Evolutionary conservation across 1,284 basidiomycete species (phyloP).

Genomic region (Ceratobasidium sp.): DNA sequence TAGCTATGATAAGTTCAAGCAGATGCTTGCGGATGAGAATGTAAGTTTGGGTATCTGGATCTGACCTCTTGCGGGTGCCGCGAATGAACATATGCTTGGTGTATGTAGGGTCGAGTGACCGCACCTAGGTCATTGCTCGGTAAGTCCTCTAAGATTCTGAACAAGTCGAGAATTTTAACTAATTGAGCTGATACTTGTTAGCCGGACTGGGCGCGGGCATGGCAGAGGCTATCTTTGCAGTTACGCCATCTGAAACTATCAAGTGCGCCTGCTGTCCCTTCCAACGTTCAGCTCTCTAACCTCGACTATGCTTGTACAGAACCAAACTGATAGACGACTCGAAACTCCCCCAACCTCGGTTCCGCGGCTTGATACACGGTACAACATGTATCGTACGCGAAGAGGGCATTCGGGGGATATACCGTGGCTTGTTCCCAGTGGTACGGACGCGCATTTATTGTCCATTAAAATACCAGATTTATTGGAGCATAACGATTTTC

Average conservation of each 20-base stretch:
- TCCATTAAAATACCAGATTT: not conserved
- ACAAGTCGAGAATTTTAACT: not conserved
- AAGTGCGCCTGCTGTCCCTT: conserved; percentile 71
- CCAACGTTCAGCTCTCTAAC: not conserved
- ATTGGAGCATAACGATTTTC: not conserved
- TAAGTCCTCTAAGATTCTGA: conserved; percentile 54
- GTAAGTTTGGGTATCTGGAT: conserved; percentile 61
- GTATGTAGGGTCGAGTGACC: conserved; percentile 84
- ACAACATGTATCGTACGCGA: conserved; percentile 84
- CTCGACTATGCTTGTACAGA: conserved; percentile 60
- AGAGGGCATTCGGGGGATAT: conserved; percentile 82
- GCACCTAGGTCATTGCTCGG: conserved; percentile 86
- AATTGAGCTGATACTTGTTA: conserved; percentile 53
- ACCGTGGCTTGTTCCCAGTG: conserved; percentile 94
- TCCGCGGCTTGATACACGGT: conserved; percentile 90
- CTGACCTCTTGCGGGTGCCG: not conserved
- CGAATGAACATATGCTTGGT: not conserved
- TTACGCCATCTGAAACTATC: conserved; percentile 98
- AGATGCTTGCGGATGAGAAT: conserved; percentile 82
- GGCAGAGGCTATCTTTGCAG: conserved; percentile 94
- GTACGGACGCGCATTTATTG: conserved; percentile 63
- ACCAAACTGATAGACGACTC: conserved; percentile 99
- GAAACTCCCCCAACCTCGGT: conserved; percentile 85
- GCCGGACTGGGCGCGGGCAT: conserved; percentile 96
- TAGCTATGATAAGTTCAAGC: conserved; percentile 95